Evolutionary conservation across 495 filamentous ascomycete genomes (phyloP), one percentile per base, ranked within the genome.

Genomic region (Arthonia radiata): DNA sequence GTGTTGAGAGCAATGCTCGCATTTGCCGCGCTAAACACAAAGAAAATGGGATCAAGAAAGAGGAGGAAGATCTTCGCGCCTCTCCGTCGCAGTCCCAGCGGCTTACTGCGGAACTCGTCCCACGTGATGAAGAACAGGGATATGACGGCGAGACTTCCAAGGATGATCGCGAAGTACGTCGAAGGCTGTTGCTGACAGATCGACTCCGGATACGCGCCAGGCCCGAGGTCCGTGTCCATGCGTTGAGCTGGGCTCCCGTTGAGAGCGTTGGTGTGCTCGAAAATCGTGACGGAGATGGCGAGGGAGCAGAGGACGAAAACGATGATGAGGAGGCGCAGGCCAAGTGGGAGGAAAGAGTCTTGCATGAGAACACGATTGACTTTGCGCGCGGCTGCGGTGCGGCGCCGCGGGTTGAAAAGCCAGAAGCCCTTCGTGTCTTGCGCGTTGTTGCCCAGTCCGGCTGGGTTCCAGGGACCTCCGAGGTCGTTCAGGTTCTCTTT

Each of bases 31-130:
- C 91, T 78, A 46, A 97, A 90, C 15, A 93, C 77, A 36, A 97
- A 89, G 44, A 97, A 97, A 43, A 92, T 63, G 2, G 94, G 57
- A 49, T 97, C 86, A 32, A 92, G 60, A 31, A 97, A 64, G 27
- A 92, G 62, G 17, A 97, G 61, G 13, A 73, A 63, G 37, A 90
- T 71, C 42, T 94, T 94, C 13, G 79, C 69, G 18, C 64, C 68
- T 2, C 78, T 65, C 4, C 66, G 67, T 15, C 86, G 72, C 30
- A 97, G 53, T 4, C 86, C 86, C 17, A 97, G 53, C 3, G 86
- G 86, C 41, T 92, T 89, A 11, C 78, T 70, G 3, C 77, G 82
- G 47, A 91, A 94, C 48, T 97, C 86, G 44, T 97, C 86, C 48
- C 71, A 92, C 2, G 80, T 90, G 46, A 97, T 83, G 46, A 91